Conservation (phyloP, 129 eudicot species). For the Cynara cardunculus region DNA sequence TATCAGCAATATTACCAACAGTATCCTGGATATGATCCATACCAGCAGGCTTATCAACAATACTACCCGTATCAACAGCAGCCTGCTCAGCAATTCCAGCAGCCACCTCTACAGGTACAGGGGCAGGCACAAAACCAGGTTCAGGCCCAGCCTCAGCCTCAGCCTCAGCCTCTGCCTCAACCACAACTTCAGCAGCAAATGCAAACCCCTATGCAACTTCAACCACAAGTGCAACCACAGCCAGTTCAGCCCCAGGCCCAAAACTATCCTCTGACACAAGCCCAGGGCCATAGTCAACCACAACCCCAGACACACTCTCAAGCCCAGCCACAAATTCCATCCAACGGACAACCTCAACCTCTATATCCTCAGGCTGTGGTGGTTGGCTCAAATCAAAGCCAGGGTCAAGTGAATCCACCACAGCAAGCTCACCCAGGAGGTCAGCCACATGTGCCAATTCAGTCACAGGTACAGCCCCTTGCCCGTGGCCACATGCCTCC, state of each 20-base stretch:
- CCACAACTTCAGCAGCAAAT: slow-evolving; percentile 32
- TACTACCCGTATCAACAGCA: slow-evolving; percentile 70
- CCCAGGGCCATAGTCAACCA: slow-evolving; percentile 17
- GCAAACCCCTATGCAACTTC: slow-evolving; percentile 32
- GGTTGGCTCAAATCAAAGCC: slow-evolving; percentile 26
- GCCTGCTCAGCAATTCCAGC: slow-evolving; percentile 55
- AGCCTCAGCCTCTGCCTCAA: slow-evolving; percentile 21
- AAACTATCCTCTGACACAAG: slow-evolving; percentile 22
- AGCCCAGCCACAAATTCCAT: slow-evolving; percentile 24
- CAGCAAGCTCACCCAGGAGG: slow-evolving; percentile 40
- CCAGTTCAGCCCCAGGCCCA: slow-evolving; percentile 19
- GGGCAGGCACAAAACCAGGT: slow-evolving; percentile 34
- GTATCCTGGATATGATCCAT: slow-evolving; percentile 76
- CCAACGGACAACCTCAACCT: slow-evolving; percentile 33
- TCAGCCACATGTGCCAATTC: slow-evolving; percentile 39
- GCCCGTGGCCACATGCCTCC: slow-evolving; percentile 37
- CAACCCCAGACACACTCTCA: slow-evolving; percentile 27
- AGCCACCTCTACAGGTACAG: slow-evolving; percentile 35
- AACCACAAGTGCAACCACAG: slow-evolving; percentile 33
- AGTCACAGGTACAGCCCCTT: slow-evolving; percentile 36
- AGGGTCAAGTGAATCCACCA: slow-evolving; percentile 29
- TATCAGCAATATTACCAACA: slow-evolving; percentile 84
- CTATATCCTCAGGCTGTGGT: slow-evolving; percentile 28
- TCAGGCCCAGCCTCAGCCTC: slow-evolving; percentile 16
- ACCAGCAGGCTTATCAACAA: slow-evolving; percentile 76